A percentile compares a stretch with the other conserved stretches of the same genome.
phyloP scores from a whole-genome alignment of 768 basidiomycete genomes.

The Rhodocollybia butyracea region DNA sequence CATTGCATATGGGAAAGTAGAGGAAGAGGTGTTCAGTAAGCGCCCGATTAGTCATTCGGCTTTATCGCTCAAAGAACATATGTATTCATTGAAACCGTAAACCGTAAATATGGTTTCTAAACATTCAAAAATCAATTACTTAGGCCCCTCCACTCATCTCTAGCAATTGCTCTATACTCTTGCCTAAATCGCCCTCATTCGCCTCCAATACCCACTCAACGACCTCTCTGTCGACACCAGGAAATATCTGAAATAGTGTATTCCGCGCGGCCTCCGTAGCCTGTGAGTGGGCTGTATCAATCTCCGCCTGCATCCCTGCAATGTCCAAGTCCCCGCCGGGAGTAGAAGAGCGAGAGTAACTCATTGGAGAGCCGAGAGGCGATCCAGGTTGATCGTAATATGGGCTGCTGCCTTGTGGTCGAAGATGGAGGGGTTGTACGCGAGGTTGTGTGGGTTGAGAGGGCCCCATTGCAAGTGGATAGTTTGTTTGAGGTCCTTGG shows the following conservation, averaged over 20 bases:
- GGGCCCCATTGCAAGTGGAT: slow-evolving; percentile 46
- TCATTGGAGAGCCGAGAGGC: not conserved
- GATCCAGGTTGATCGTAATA: not conserved
- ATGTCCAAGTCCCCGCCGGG: slow-evolving; percentile 68
- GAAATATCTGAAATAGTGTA: slow-evolving; percentile 89
- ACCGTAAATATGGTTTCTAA: not conserved
- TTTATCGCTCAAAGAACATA: not conserved
- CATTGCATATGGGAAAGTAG: not conserved
- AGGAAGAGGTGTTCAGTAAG: not conserved
- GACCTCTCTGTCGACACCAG: slow-evolving; percentile 74
- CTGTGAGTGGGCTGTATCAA: slow-evolving; percentile 72
- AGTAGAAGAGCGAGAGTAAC: slow-evolving; percentile 14
- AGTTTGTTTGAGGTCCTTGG: slow-evolving; percentile 42
- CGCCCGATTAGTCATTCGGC: not conserved
- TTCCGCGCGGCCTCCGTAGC: slow-evolving; percentile 68
- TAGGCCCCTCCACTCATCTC: slow-evolving; percentile 52
- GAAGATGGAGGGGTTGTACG: slow-evolving; percentile 34
- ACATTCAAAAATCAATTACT: no score
- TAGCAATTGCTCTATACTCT: slow-evolving; percentile 82
- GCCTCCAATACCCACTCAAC: slow-evolving; percentile 89
- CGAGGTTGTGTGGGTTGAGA: slow-evolving; percentile 40
- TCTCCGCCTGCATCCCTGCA: slow-evolving; percentile 68
- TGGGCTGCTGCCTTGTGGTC: slow-evolving; percentile 3
- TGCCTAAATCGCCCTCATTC: slow-evolving; percentile 83
- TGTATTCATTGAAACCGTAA: not conserved